Conservation (phyloP, 306 rosid species). For the Cucumis melo region DNA sequence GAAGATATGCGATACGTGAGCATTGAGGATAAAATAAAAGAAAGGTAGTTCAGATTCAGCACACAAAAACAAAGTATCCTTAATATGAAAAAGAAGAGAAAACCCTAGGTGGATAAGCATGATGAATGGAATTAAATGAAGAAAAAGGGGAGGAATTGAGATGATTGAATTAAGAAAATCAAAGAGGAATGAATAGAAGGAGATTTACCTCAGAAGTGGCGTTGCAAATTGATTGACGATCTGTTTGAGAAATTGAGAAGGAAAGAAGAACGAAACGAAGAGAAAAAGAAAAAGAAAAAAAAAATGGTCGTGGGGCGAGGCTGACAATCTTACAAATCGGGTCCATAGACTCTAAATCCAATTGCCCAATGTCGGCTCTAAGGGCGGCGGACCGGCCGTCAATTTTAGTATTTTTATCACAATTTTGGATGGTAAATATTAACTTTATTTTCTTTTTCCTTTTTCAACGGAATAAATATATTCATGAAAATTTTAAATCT, state of each 20-base stretch:
- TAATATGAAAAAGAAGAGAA: too few relatives aligned
- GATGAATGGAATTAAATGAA: neutral
- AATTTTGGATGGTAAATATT: too few relatives aligned
- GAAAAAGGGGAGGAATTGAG: neutral
- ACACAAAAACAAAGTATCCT: too few relatives aligned
- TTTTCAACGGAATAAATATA: too few relatives aligned
- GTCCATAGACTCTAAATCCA: neutral
- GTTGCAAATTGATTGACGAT: neutral
- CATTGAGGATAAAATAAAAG: neutral
- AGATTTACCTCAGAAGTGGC: neutral
- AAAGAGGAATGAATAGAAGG: neutral
- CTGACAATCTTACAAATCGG: neutral
- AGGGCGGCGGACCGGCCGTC: neutral
- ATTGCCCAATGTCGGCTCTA: neutral
- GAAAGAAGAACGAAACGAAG: neutral
- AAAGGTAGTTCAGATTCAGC: neutral
- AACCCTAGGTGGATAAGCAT: neutral
- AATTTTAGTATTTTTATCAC: neutral
- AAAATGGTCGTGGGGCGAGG: neutral
- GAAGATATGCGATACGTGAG: neutral
- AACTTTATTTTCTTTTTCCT: too few relatives aligned
- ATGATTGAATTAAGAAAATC: neutral
- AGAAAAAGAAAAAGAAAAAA: neutral
- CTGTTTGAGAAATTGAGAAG: neutral
- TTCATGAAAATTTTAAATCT: too few relatives aligned